Evolutionary conservation across 305 asterid species (phyloP).

Genomic region (Vinca major): DNA sequence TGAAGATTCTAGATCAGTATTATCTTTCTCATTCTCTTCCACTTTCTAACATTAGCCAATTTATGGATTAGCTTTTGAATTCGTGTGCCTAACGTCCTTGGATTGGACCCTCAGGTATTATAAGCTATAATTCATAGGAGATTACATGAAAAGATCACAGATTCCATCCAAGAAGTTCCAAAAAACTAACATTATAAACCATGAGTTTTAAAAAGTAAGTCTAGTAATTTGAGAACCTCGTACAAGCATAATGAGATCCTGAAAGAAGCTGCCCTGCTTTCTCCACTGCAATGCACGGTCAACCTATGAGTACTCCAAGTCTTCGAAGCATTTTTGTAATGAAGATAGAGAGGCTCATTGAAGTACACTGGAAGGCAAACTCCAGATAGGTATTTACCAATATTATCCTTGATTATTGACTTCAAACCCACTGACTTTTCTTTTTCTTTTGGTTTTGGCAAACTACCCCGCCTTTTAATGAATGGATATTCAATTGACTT

Average conservation of each 20-base stretch:
- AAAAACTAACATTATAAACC: not conserved
- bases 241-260: not conserved
- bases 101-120: too few relatives aligned
- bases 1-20: not conserved
- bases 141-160: too few relatives aligned
- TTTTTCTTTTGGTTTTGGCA: conserved; percentile 93
- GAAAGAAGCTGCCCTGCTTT: conserved; percentile 52
- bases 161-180: not conserved
- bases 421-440: conserved; percentile 92
- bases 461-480: conserved; percentile 60
- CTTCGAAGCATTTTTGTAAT: conserved; percentile 94
- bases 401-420: conserved; percentile 97
- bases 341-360: conserved; percentile 90
- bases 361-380: conserved; percentile 91
- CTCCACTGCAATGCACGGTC: conserved; percentile 92
- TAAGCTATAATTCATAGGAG: too few relatives aligned
- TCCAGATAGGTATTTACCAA: conserved; percentile 96
- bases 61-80: not conserved
- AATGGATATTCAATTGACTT: conserved; percentile 57
- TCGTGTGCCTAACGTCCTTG: not conserved
- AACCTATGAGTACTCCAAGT: conserved; percentile 86
- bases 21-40: not conserved
- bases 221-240: conserved; percentile 7
- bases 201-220: not conserved
- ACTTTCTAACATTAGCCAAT: not conserved